phyloP scores from a whole-genome alignment of 257 asterid genomes.

The Euphrasia confusa region DNA sequence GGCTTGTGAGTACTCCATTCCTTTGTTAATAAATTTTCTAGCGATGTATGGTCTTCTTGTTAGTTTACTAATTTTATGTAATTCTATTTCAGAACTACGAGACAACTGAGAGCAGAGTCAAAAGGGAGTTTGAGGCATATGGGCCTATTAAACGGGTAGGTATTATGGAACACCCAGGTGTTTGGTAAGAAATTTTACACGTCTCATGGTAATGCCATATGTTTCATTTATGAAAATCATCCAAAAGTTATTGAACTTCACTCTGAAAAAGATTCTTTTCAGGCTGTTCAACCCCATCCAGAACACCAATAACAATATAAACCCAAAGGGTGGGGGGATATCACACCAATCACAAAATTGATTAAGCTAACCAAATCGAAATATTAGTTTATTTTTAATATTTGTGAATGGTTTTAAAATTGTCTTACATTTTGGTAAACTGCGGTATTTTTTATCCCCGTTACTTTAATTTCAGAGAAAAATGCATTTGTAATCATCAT shows the following conservation, averaged over 20 bases:
- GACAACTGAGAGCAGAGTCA: constrained; percentile 90
- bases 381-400: background rate
- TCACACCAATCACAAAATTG: background rate
- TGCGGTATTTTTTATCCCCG: constrained; percentile 1
- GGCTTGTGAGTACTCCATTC: constrained; percentile 64
- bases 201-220: constrained; percentile 26
- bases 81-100: constrained; percentile 68
- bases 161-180: constrained; percentile 53
- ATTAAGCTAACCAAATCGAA: background rate
- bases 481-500: constrained; percentile 3
- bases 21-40: constrained; percentile 9
- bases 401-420: constrained; percentile 3
- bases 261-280: constrained; percentile 2
- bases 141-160: constrained; percentile 99
- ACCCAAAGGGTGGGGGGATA: background rate
- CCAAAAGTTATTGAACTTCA: background rate
- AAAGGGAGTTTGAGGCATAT: constrained; percentile 95
- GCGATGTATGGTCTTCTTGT: constrained; percentile 1
- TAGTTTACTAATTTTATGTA: constrained; percentile 18
- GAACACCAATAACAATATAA: background rate
- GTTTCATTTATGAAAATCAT: constrained; percentile 6
- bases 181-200: constrained; percentile 69
- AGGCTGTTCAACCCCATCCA: background rate
- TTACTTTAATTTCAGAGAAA: constrained; percentile 8
- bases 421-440: background rate